A percentile compares a stretch with the other conserved stretches of the same genome.
phyloP scores from a whole-genome alignment of 305 asterid genomes.

The Rubia balearica region DNA sequence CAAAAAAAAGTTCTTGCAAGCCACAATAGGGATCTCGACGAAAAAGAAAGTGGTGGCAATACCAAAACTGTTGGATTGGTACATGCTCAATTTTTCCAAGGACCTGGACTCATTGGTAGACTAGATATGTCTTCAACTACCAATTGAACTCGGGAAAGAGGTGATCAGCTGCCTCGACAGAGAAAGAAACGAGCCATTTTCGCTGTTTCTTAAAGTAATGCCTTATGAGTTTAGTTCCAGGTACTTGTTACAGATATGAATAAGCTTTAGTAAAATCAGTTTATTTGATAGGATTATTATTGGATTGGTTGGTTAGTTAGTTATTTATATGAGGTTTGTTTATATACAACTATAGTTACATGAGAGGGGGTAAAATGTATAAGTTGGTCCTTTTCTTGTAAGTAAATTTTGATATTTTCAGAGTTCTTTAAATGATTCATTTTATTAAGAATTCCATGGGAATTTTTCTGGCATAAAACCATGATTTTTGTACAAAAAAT shows the following conservation, averaged over 20 bases:
- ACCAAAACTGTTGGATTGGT: conserved; percentile 69
- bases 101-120: conserved; percentile 59
- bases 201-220: conserved; percentile 39
- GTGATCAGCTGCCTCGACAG: conserved; percentile 57
- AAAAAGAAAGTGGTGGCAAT: conserved; percentile 37
- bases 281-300: conserved; percentile 18
- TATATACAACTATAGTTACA: conserved; percentile 26
- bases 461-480: not conserved
- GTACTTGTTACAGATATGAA: conserved; percentile 48
- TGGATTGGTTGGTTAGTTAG: conserved; percentile 15
- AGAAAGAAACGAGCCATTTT: conserved; percentile 33
- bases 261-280: conserved; percentile 20
- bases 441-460: not conserved
- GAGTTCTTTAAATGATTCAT: conserved; percentile 4
- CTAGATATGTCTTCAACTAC: conserved; percentile 71
- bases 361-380: conserved; percentile 21
- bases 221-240: conserved; percentile 73
- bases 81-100: conserved; percentile 67
- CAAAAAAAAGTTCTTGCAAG: conserved; percentile 62
- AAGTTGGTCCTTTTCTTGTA: conserved; percentile 25
- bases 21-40: conserved; percentile 57
- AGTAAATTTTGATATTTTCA: conserved; percentile 26
- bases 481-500: not conserved
- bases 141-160: conserved; percentile 54
- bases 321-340: conserved; percentile 1